A percentile compares a stretch with the other conserved stretches of the same genome.
Evolutionary conservation across 768 basidiomycete genomes (phyloP).

Genomic region (Udeniomyces megalosporus): DNA sequence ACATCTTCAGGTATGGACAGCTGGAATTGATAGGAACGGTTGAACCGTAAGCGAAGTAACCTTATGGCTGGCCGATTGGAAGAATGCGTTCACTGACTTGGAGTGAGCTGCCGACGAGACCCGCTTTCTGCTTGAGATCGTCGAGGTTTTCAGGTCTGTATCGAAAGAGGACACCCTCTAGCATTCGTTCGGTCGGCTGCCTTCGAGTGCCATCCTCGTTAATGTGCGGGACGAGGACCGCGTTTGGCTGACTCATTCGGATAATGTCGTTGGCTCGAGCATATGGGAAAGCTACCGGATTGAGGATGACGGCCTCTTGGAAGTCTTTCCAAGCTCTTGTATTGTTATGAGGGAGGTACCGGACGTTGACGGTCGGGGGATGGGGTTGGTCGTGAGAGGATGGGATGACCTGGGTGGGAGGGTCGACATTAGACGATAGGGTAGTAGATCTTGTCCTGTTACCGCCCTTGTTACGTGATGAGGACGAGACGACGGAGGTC

Average conservation of each 20-base stretch:
- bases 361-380: no score
- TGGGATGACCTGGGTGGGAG: no score
- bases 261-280: slow-evolving; percentile 9
- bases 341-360: no score
- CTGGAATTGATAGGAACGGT: not conserved
- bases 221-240: not conserved
- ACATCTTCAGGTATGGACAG: slow-evolving; percentile 2
- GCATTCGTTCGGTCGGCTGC: not conserved
- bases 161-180: not conserved
- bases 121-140: not conserved
- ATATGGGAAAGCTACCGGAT: slow-evolving; percentile 6
- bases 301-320: slow-evolving; percentile 1
- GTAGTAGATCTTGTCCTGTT: no score
- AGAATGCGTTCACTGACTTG: no score
- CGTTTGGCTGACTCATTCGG: not conserved
- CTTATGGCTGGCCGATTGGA: no score
- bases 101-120: not conserved
- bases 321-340: no score
- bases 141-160: not conserved
- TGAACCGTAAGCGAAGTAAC: no score
- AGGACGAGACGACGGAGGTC: no score
- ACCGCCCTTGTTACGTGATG: no score
- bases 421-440: no score
- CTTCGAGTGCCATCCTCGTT: not conserved
- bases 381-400: no score